Conservation (phyloP, 1,284 basidiomycete genomes). For the Gomphus bonarii region DNA sequence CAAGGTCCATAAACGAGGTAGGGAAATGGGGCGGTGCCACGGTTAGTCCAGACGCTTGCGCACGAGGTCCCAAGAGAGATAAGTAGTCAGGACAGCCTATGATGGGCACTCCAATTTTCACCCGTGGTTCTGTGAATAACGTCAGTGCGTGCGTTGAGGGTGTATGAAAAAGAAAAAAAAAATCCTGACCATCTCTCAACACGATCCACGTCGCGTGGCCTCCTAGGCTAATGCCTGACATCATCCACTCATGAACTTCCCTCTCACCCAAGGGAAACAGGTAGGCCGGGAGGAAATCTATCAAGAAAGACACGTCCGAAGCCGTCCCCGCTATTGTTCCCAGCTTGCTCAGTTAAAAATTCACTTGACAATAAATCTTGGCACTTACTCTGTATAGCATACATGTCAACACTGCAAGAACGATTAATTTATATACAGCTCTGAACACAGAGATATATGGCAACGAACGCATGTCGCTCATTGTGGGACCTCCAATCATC, state of each 20-base stretch:
- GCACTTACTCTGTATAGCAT: constrained; percentile 48
- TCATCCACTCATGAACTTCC: constrained; percentile 55
- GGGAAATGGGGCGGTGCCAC: constrained; percentile 53
- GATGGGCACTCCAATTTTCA: constrained; percentile 66
- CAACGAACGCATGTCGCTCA: constrained; percentile 52
- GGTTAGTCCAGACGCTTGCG: constrained; percentile 31
- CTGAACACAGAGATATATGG: background rate
- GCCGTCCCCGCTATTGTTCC: constrained; percentile 51
- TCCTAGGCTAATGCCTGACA: constrained; percentile 65
- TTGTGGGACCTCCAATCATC: constrained; percentile 48
- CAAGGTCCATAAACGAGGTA: constrained; percentile 34
- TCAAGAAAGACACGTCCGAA: constrained; percentile 68
- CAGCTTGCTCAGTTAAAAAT: background rate
- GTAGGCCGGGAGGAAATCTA: constrained; percentile 72
- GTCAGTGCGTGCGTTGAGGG: constrained; percentile 1
- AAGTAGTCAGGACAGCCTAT: constrained; percentile 74
- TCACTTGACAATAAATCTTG: background rate
- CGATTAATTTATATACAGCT: background rate
- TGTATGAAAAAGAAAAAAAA: background rate
- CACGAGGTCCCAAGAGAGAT: constrained; percentile 50
- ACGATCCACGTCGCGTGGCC: constrained; percentile 72
- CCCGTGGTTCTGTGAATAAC: constrained; percentile 44
- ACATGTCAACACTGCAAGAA: constrained; percentile 61
- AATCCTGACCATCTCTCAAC: constrained; percentile 43
- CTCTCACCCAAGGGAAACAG: constrained; percentile 67